Conservation (phyloP, 371 early-diverging fungal species). For the Mucor lusitanicus region DNA sequence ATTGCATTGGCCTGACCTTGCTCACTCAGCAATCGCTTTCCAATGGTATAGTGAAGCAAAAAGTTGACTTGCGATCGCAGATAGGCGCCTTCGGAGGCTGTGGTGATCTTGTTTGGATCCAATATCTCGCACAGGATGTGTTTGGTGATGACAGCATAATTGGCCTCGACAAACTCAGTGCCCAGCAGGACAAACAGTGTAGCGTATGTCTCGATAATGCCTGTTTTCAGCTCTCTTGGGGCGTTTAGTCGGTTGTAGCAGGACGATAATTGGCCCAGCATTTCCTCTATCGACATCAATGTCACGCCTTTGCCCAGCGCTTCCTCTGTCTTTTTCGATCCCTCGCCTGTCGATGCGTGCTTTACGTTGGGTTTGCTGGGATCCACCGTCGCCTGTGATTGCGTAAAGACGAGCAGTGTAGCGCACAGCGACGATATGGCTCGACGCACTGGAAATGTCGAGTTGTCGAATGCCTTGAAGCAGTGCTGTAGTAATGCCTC, state of each 20-base stretch:
- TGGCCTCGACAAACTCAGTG: conserved; percentile 67
- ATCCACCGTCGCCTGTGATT: conserved; percentile 41
- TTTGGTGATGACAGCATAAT: conserved; percentile 71
- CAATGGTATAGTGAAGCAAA: conserved; percentile 77
- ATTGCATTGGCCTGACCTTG: conserved; percentile 80
- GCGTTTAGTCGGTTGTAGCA: conserved; percentile 62
- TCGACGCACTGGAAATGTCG: conserved; percentile 67
- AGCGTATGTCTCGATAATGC: conserved; percentile 82
- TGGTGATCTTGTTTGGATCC: conserved; percentile 35
- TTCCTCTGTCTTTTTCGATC: conserved; percentile 28
- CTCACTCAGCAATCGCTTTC: conserved; percentile 72
- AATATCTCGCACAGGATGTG: conserved; percentile 69
- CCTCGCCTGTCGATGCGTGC: conserved; percentile 49
- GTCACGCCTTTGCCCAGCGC: conserved; percentile 28
- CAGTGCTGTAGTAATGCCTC: conserved; percentile 61
- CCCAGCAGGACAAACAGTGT: conserved; percentile 75
- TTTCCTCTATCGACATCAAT: conserved; percentile 67
- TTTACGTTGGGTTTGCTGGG: conserved; percentile 41
- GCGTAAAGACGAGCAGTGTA: conserved; percentile 60
- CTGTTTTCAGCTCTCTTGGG: conserved; percentile 76
- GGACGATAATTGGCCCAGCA: conserved; percentile 63
- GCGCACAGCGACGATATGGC: conserved; percentile 68
- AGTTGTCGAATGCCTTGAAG: conserved; percentile 70
- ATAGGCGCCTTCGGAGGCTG: conserved; percentile 61
- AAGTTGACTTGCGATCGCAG: conserved; percentile 69